Conservation (phyloP, 192 early-diverging fungal species). For the Backusella morwellensis region DNA sequence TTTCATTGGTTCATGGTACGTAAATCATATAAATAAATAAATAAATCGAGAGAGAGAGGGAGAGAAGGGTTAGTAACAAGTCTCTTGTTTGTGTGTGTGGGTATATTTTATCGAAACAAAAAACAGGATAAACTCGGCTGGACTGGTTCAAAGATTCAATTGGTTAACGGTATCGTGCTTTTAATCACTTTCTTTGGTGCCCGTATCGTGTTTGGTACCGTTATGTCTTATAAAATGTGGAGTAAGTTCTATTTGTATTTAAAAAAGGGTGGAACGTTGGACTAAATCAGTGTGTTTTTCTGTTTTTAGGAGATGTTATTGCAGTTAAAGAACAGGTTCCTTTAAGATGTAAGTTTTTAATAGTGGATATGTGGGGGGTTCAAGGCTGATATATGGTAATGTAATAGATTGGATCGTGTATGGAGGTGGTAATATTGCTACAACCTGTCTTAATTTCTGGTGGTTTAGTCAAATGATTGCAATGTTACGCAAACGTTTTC, state of each 20-base stretch:
- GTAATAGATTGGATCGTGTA: conserved; percentile 41
- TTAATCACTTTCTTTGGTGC: conserved; percentile 71
- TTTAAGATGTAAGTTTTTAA: conserved; percentile 18
- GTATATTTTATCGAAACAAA: conserved; percentile 38
- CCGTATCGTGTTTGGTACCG: conserved; percentile 75
- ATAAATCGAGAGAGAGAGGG: not conserved
- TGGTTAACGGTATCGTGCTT: conserved; percentile 82
- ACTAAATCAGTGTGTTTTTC: not conserved
- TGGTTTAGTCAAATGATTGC: conserved; percentile 60
- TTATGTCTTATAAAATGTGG: conserved; percentile 67
- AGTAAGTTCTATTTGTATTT: conserved; percentile 32
- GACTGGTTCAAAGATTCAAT: conserved; percentile 75
- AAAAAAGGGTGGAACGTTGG: not conserved
- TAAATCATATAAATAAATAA: not conserved
- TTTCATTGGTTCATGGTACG: conserved; percentile 77
- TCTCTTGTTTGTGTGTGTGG: conserved; percentile 1
- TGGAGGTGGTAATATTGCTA: conserved; percentile 51
- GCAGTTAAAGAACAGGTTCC: conserved; percentile 28
- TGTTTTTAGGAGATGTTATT: conserved; percentile 18
- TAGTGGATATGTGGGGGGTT: not conserved
- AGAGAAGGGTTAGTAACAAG: not conserved
- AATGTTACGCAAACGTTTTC: conserved; percentile 42
- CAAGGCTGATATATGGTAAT: not conserved
- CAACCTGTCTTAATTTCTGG: conserved; percentile 64
- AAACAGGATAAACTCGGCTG: conserved; percentile 80